phyloP scores from a whole-genome alignment of 2,329 filamentous ascomycete species.

The Paecilomyces niveus region DNA sequence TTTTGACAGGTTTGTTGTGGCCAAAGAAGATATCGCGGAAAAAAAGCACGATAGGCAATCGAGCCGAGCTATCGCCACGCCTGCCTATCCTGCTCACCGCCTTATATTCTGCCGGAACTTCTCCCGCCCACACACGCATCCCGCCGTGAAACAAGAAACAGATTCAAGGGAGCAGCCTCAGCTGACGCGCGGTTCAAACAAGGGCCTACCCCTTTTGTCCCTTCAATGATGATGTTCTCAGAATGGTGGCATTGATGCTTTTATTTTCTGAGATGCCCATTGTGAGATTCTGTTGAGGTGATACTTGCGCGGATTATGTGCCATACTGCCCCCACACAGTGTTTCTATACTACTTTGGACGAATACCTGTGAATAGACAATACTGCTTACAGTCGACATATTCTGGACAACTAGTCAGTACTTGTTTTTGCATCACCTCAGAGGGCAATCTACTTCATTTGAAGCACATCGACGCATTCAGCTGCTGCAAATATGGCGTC shows the following conservation, averaged over 20 bases:
- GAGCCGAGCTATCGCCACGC: slow-evolving; percentile 19
- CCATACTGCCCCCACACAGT: background rate
- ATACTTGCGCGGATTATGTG: background rate
- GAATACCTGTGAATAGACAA: background rate
- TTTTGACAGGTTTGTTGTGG: background rate
- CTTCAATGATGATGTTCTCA: background rate
- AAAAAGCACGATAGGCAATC: slow-evolving; percentile 26
- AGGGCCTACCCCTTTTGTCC: background rate
- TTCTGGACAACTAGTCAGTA: background rate
- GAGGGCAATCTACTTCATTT: background rate
- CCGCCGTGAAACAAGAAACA: background rate
- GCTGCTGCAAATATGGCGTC: slow-evolving; percentile 22
- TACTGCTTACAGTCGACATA: background rate
- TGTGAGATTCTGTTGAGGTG: background rate
- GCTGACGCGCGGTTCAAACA: background rate
- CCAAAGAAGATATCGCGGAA: slow-evolving; percentile 3
- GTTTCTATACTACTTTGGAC: background rate
- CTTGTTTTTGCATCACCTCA: background rate
- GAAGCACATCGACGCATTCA: background rate
- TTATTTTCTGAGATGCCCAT: background rate
- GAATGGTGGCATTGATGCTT: background rate
- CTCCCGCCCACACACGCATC: background rate
- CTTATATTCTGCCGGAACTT: slow-evolving; percentile 4
- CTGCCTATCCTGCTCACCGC: slow-evolving; percentile 10
- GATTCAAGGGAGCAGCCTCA: background rate